Evolutionary conservation across 805 yeast species (phyloP).

Genomic region (Metschnikowia proteae): DNA sequence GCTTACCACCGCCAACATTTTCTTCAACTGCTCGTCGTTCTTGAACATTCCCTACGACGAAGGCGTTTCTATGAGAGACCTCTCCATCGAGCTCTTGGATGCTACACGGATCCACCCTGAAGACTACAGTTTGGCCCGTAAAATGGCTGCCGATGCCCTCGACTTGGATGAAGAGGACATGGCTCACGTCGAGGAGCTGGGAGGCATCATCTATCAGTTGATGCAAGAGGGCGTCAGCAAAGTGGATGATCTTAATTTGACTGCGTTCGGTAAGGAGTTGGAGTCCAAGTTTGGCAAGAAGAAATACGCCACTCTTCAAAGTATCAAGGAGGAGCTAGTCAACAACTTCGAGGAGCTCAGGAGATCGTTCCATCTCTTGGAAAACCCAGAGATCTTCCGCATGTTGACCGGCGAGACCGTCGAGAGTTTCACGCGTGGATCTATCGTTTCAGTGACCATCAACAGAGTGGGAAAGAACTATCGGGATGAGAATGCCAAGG

Average conservation of each 20-base stretch:
- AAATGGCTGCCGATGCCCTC: constrained; percentile 97
- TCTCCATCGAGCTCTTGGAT: constrained; percentile 79
- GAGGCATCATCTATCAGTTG: constrained; percentile 74
- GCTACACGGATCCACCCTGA: constrained; percentile 97
- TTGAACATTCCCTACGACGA: constrained; percentile 70
- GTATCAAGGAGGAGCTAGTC: constrained; percentile 82
- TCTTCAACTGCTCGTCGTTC: constrained; percentile 90
- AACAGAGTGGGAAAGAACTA: constrained; percentile 62
- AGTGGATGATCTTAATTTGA: constrained; percentile 82
- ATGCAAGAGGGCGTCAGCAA: constrained; percentile 67
- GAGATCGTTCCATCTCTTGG: constrained; percentile 60
- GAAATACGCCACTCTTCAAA: constrained; percentile 74
- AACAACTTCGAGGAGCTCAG: constrained; percentile 86
- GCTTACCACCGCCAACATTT: constrained; percentile 73
- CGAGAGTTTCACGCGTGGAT: constrained; percentile 62
- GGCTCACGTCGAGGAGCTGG: constrained; percentile 73
- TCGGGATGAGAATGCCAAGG: constrained; percentile 48
- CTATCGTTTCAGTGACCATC: constrained; percentile 71
- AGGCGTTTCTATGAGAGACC: constrained; percentile 48
- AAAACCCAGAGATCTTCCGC: constrained; percentile 72
- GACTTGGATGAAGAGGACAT: constrained; percentile 94
- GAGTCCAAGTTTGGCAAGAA: constrained; percentile 67
- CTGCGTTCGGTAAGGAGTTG: constrained; percentile 88
- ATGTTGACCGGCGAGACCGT: constrained; percentile 84
- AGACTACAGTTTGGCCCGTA: constrained; percentile 91